Base-by-base conservation (phyloP, 2,329 filamentous ascomycete genomes). In the Ophiocordyceps polyrhachis-furcata region DNA sequence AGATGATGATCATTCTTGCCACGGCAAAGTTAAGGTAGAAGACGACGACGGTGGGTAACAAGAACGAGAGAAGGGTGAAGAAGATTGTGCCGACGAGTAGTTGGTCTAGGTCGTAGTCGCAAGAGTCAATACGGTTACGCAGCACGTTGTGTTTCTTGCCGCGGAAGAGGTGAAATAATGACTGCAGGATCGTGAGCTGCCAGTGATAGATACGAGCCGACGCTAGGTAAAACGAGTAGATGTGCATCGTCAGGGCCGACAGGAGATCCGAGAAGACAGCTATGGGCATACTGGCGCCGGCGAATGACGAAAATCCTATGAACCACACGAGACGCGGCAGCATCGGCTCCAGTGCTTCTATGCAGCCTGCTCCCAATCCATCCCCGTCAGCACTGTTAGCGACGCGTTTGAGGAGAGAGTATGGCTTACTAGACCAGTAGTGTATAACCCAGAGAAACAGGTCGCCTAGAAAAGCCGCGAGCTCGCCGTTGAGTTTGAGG, bases 371-470 rank as follows among this genome's bases (percentile, higher is more conserved):
- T 7, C 20, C 12, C 14, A 38, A 23, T 13, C 12, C 20, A 15
- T 35, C 12, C 12, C 21, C 25, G 2, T 41, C 12, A 41, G 40
- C 17, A 14, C 9, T 19, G 23, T 19, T 4, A 21, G 11, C 17
- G 19, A 17, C 7, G 38, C 3, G n/a, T 15, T 4, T 4, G n/a
- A 13, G 8, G 13, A 6, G 11, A 5, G 14, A 48, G 5, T 25
- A 25, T 4, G 23, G 25, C 75, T 58, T 66, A 84, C 83, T 82
- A 46, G 85, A 83, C 91, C 91, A 98, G 58, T 95, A 93, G 51
- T 95, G 88, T 51, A 98, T 96, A 42, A 98, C 91, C 91, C 91
- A 98, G 3, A 96, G 68, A 57, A 98, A 98, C 3, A 98, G 66
- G 56, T 96, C 89, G 50, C 91, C 91, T 13, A 98, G 72, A 54